Evolutionary conservation across 2,329 filamentous ascomycete species (phyloP), one percentile per base, ranked within the genome.

Genomic region (Mariannaea sp.): DNA sequence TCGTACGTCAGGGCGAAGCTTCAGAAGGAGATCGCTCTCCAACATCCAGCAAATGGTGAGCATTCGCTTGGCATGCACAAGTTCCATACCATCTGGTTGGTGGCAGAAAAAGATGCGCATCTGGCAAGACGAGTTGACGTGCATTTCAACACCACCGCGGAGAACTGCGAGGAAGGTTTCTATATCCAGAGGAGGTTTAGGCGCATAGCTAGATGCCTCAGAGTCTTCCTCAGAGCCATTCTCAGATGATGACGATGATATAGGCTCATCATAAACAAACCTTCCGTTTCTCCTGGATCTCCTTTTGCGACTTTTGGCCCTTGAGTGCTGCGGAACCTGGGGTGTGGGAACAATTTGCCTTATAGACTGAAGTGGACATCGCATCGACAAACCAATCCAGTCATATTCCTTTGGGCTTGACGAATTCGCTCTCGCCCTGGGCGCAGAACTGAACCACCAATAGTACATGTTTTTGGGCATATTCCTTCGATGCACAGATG

Each of bases 381-480:
- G 56, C 20, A 67, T 49, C 29, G 55, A 63, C 40, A 68, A 56
- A 8, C 66, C 68, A 8, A 67, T 55, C 57, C 60, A 69, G 26
- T 66, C 64, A 17, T 59, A 60, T 3, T 65, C 66, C 2, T 19
- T 27, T 4, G 64, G 63, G 32, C 62, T 58, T 8, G 14, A 36
- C 1, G 16, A 16, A 7, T 29, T 56, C 6, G 58, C 24, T 3
- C 45, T 17, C 14, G 60, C 56, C 2, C 49, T 52, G 12, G 27
- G 14, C 0, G 59, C 55, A 3, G 64, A 59, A 4, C 49, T 45
- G 29, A 63, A 26, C 30, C 48, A 27, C 64, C 61, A 61, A 12
- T 39, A n/a, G 16, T 24, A 42, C 43, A 51, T 51, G 13, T 40
- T 46, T 7, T 42, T 16, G 13, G 40, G 22, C 10, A 55, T 22